Conservation (phyloP, 2,329 filamentous ascomycete species). For the Ilyonectria mors-panacis region DNA sequence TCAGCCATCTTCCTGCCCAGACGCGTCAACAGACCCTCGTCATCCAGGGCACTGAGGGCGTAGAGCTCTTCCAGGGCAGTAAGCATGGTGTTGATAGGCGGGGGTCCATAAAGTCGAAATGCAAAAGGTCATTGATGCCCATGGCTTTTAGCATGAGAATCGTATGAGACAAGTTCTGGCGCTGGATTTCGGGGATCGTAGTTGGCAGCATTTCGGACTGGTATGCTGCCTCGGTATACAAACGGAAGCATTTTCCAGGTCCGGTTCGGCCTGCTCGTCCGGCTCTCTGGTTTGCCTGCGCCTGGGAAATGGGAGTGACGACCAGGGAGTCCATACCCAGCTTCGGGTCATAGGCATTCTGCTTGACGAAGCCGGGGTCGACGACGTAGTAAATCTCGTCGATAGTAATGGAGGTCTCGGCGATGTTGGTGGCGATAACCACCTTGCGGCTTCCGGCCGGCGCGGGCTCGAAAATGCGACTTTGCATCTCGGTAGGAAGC, state of each 20-base stretch:
- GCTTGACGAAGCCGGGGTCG: constrained; percentile 97
- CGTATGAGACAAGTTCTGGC: constrained; percentile 91
- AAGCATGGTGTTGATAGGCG: constrained; percentile 97
- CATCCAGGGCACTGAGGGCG: constrained; percentile 90
- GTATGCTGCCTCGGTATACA: constrained; percentile 96
- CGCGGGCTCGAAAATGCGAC: constrained; percentile 93
- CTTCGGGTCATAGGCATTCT: constrained; percentile 97
- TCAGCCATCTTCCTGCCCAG: constrained; percentile 98
- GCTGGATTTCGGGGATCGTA: constrained; percentile 95
- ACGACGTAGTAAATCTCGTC: constrained; percentile 98
- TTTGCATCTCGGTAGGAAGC: constrained; percentile 93
- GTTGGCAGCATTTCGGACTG: constrained; percentile 98
- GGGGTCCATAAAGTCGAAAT: constrained; percentile 99
- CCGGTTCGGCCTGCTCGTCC: constrained; percentile 95
- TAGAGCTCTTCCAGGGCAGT: constrained; percentile 97
- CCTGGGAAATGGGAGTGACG: constrained; percentile 96
- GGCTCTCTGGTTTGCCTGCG: constrained; percentile 94
- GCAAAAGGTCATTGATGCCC: constrained; percentile 97
- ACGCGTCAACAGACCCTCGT: constrained; percentile 93
- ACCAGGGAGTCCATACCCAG: constrained; percentile 97
- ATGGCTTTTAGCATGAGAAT: constrained; percentile 99
- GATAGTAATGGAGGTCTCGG: constrained; percentile 97
- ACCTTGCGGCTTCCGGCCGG: constrained; percentile 90
- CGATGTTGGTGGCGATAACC: constrained; percentile 98
- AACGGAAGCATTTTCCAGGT: constrained; percentile 93